Conservation (phyloP, 768 basidiomycete genomes). For the Lactarius hatsudake region DNA sequence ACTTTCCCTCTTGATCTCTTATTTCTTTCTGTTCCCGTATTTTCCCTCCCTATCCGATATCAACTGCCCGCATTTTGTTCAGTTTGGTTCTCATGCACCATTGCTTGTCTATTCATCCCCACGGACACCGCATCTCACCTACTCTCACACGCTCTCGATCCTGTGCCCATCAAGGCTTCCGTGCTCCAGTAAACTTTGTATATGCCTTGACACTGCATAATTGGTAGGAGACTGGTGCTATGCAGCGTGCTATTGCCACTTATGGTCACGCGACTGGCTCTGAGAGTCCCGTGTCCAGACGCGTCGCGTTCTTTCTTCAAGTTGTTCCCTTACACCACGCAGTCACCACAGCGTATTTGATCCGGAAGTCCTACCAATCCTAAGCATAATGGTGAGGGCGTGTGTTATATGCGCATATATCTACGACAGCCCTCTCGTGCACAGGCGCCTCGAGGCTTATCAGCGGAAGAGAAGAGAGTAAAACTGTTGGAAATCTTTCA, state of each 20-base stretch:
- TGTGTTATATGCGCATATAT: conserved; percentile 12
- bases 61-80: not conserved
- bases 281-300: not conserved
- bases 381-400: conserved; percentile 8
- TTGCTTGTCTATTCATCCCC: conserved; percentile 14
- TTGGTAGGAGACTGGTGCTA: not conserved
- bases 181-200: conserved; percentile 19
- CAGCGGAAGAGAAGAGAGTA: conserved; percentile 84
- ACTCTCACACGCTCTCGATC: conserved; percentile 13
- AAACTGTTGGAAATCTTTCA: conserved; percentile 92
- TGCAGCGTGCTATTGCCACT: not conserved
- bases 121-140: conserved; percentile 16
- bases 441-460: conserved; percentile 54
- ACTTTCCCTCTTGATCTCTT: conserved; percentile 13
- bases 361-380: not conserved
- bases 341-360: not conserved
- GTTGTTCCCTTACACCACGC: not conserved
- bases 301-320: not conserved
- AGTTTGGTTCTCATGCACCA: conserved; percentile 30
- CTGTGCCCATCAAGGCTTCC: conserved; percentile 9
- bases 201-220: conserved; percentile 23
- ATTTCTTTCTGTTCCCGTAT: not conserved
- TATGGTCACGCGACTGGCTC: conserved; percentile 16
- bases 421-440: not conserved
- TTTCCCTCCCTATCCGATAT: too few relatives aligned